Percentiles rank a stretch among this genome's conserved stretches.
Conservation (phyloP, 176 grass and related monocot species). For the Aegilops bicornis region DNA sequence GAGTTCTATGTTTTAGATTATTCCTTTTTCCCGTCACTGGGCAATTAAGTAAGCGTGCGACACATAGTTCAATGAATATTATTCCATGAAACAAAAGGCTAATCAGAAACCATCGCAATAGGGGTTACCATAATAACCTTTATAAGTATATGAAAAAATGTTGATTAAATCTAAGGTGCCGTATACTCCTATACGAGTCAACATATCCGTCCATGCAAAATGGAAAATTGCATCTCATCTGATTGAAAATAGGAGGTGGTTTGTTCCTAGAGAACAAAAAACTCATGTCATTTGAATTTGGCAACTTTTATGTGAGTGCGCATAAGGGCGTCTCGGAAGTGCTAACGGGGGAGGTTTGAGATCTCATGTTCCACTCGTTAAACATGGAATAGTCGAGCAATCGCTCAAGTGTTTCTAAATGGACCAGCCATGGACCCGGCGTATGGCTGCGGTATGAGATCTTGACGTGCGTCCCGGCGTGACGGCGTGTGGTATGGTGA, state of each 20-base stretch:
- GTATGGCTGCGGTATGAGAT: too few relatives aligned
- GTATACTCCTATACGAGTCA: neutral
- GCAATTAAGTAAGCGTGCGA: neutral
- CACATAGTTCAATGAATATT: neutral
- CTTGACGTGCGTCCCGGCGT: too few relatives aligned
- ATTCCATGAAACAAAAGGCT: neutral
- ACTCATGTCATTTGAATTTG: too few relatives aligned
- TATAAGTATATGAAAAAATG: neutral
- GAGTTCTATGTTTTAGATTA: neutral
- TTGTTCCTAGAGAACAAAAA: too few relatives aligned
- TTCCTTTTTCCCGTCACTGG: neutral
- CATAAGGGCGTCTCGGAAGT: neutral
- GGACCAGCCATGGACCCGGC: too few relatives aligned
- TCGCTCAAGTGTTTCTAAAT: too few relatives aligned
- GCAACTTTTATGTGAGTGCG: neutral
- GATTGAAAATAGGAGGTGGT: neutral
- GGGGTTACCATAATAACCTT: neutral
- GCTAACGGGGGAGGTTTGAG: too few relatives aligned
- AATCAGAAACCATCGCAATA: neutral
- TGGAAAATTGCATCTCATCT: neutral
- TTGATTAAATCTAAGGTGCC: neutral
- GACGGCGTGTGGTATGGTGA: too few relatives aligned
- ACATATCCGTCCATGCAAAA: neutral
- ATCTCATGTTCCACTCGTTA: too few relatives aligned
- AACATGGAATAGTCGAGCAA: too few relatives aligned